Percentiles rank a stretch among this genome's conserved stretches.
These are phyloP conservation scores for Nissolia schottii DNA, from an alignment of 306 rosid species.

Conservation along the genomic window DNA sequence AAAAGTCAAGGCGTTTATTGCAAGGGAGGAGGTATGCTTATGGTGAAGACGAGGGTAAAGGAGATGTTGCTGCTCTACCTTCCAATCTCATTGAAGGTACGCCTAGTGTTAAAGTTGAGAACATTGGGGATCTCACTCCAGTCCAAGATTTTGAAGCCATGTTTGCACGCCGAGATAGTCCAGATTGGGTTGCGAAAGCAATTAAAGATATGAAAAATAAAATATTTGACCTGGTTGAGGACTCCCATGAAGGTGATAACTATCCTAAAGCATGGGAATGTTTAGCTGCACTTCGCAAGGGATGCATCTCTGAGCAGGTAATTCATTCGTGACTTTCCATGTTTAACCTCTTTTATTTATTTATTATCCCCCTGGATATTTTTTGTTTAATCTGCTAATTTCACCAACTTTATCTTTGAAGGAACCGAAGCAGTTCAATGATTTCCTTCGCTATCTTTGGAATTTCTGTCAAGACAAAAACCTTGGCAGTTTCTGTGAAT, in stretches of 20 bases:
- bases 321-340: not conserved
- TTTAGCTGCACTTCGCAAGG: constrained; percentile 75
- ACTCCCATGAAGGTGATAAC: constrained; percentile 65
- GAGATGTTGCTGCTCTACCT: constrained; percentile 36
- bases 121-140: constrained; percentile 60
- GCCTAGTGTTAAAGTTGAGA: constrained; percentile 48
- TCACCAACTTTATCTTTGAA: constrained; percentile 18
- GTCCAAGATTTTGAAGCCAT: constrained; percentile 83
- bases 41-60: constrained; percentile 37
- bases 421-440: constrained; percentile 91
- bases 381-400: not conserved
- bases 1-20: constrained; percentile 48
- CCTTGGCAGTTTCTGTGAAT: constrained; percentile 51
- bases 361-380: constrained; percentile 2
- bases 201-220: constrained; percentile 60
- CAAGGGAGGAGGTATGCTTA: constrained; percentile 35
- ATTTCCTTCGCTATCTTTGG: constrained; percentile 56
- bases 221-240: constrained; percentile 59
- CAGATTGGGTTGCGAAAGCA: constrained; percentile 70
- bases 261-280: constrained; percentile 58
- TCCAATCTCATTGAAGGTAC: constrained; percentile 19
- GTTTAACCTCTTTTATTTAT: not conserved
- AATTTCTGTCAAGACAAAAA: constrained; percentile 52
- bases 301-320: constrained; percentile 83
- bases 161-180: constrained; percentile 68